Base-by-base conservation (phyloP, 108 stramenopile genomes). In the Discostella stelligeroides region DNA sequence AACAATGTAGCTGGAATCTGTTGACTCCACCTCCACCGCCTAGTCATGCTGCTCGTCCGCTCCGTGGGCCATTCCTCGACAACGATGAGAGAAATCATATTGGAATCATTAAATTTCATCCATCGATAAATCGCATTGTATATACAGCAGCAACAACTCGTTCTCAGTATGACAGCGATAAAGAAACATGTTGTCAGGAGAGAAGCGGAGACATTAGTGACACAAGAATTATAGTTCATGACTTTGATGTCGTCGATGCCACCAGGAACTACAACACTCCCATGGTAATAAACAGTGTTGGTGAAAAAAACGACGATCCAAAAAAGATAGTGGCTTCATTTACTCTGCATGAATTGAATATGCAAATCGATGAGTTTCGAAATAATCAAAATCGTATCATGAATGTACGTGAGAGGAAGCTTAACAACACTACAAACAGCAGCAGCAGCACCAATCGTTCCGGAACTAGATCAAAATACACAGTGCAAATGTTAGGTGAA, bases 101-200 rank as follows among this genome's bases (percentile, higher is more conserved):
- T 0, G 76, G 76, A 10, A 47, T 77, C 27, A 24, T 77, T 1
- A 55, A 77, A 65, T 12, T 70, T 21, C 76, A 77, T 51, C 76
- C 76, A 42, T 27, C 45, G 45, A 21, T 70, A 13, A 42, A 71
- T 47, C 42, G 64, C 18, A 51, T 79, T 27, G 69, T 58, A 12
- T 79, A 79, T 39, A 6, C 34, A 34, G 51, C 77, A 45, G 34
- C 34, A 34, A 60, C 77, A 45, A 79, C 70, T 23, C 64, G 70
- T 42, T 29, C 62, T 4, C 49, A 64, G 21, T 37, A 43, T 14
- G 69, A 66, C 25, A 54, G 55, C 9, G 54, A 40, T 54, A 37
- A 66, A 43, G 59, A 79, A 48, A 34, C 34, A 5, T 34, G 5
- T 34, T 34, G 34, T 34, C 34, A 6, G 34, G 34, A 34, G 34